phyloP scores from a whole-genome alignment of 2,329 filamentous ascomycete species.

The Orbilia brochopaga region DNA sequence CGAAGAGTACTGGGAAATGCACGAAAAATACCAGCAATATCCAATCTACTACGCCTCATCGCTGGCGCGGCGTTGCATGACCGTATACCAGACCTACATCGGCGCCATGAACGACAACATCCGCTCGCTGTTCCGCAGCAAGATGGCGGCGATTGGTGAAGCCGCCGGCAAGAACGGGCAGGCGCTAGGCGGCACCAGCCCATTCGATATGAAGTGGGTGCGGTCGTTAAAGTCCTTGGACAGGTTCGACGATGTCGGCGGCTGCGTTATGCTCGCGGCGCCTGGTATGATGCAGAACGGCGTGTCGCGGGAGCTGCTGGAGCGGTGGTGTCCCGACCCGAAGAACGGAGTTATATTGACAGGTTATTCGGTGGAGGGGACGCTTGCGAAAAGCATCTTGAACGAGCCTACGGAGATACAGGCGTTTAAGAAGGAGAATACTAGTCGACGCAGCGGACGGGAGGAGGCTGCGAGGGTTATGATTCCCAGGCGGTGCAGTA shows the following conservation, averaged over 20 bases:
- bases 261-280: constrained; percentile 95
- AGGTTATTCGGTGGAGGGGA: constrained; percentile 96
- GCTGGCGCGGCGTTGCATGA: constrained; percentile 94
- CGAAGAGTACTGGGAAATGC: constrained; percentile 94
- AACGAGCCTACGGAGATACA: constrained; percentile 94
- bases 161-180: constrained; percentile 71
- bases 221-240: constrained; percentile 90
- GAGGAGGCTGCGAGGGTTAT: constrained; percentile 76
- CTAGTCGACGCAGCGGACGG: constrained; percentile 62
- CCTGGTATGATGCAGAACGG: constrained; percentile 94
- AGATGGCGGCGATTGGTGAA: constrained; percentile 77
- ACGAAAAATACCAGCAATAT: constrained; percentile 83
- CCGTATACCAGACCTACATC: constrained; percentile 97
- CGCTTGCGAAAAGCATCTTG: constrained; percentile 95
- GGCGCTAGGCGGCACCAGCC: constrained; percentile 58
- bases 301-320: constrained; percentile 87
- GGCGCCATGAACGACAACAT: constrained; percentile 99
- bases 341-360: constrained; percentile 99
- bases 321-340: constrained; percentile 93
- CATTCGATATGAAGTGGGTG: constrained; percentile 97
- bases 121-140: constrained; percentile 62
- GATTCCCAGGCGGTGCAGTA: constrained; percentile 89
- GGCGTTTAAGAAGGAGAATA: constrained; percentile 81
- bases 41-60: constrained; percentile 98
- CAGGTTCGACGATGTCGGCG: constrained; percentile 91